phyloP scores from a whole-genome alignment of 2,329 filamentous ascomycete species.

The Diaporthe sp. region DNA sequence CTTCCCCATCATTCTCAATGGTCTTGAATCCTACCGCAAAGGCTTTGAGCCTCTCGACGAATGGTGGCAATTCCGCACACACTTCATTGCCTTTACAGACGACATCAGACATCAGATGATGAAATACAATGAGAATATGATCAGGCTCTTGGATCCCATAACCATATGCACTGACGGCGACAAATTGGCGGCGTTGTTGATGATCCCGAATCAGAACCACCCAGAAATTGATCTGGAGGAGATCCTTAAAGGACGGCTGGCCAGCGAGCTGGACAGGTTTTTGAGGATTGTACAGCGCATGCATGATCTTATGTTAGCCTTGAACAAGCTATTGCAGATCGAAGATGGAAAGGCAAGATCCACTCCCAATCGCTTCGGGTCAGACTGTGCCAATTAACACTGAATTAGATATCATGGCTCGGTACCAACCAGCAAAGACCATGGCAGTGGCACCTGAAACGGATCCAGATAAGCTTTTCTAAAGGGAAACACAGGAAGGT shows the following conservation, averaged over 20 bases:
- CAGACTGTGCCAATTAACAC: background rate
- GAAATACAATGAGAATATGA: background rate
- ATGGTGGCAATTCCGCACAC: background rate
- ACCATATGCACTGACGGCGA: background rate
- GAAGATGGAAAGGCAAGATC: background rate
- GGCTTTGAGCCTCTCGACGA: background rate
- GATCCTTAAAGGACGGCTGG: background rate
- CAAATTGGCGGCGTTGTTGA: background rate
- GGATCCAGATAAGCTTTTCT: background rate
- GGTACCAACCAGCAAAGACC: background rate
- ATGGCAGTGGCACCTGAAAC: background rate
- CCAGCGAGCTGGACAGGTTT: background rate
- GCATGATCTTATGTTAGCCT: background rate
- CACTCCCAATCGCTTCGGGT: background rate
- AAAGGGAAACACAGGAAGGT: background rate
- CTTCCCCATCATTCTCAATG: background rate
- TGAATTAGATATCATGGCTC: background rate
- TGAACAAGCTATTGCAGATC: background rate
- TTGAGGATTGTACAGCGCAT: background rate
- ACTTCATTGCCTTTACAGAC: background rate
- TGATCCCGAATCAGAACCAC: no score
- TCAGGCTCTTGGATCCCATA: background rate
- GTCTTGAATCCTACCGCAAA: background rate
- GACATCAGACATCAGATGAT: background rate
- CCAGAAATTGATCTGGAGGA: background rate